Conservation (phyloP, 441 rosid species). For the Adansonia madagascariensis region DNA sequence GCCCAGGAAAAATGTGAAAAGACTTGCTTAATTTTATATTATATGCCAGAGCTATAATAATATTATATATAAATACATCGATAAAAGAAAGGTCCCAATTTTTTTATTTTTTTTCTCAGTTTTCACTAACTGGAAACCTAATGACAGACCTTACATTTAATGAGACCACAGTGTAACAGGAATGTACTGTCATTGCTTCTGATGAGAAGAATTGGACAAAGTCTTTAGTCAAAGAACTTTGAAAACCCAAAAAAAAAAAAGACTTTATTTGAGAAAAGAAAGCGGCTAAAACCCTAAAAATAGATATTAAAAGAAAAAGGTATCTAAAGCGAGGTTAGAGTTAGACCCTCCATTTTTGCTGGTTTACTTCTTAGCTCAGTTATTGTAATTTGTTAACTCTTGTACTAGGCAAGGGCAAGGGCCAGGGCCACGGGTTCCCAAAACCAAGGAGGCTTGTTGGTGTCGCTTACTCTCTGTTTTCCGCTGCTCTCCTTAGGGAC, state of each 20-base stretch:
- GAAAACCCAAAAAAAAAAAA: slow-evolving; percentile 21
- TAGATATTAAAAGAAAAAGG: not conserved
- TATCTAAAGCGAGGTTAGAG: not conserved
- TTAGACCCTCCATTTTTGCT: not conserved
- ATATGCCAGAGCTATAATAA: not conserved
- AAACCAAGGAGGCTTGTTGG: slow-evolving; percentile 25
- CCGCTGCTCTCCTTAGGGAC: not conserved
- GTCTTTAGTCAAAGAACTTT: slow-evolving; percentile 31
- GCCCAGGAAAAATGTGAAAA: slow-evolving; percentile 4
- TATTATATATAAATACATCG: slow-evolving; percentile 1
- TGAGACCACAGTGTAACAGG: slow-evolving; percentile 37
- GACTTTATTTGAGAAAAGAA: slow-evolving; percentile 32
- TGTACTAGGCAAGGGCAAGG: not conserved
- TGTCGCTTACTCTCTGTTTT: slow-evolving; percentile 13
- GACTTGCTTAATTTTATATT: not conserved
- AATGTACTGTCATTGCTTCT: slow-evolving; percentile 36
- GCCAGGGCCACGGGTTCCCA: slow-evolving; percentile 31
- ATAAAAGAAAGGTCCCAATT: not conserved
- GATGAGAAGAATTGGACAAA: slow-evolving; percentile 13
- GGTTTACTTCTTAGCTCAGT: not conserved
- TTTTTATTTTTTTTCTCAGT: slow-evolving; percentile 4
- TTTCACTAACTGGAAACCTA: slow-evolving; percentile 22
- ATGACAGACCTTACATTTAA: slow-evolving; percentile 37
- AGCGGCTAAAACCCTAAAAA: slow-evolving; percentile 31
- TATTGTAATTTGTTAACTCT: not conserved